Conservation (phyloP, 495 filamentous ascomycete species). For the Trichocladium uniseriatum region DNA sequence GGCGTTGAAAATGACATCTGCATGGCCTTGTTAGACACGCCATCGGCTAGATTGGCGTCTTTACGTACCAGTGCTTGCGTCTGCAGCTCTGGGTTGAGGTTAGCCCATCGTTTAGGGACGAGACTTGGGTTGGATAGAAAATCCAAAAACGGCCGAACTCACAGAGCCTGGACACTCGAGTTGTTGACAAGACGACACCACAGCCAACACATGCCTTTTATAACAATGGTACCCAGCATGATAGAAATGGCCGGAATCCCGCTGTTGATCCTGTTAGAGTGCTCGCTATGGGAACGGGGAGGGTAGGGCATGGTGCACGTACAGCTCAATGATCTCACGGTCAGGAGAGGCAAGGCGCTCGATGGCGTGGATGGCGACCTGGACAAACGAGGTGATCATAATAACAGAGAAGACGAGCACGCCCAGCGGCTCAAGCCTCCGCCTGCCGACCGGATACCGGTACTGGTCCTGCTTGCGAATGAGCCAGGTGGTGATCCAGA, state of each 20-base stretch:
- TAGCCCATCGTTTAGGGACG: slow-evolving; percentile 42
- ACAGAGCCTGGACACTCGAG: slow-evolving; percentile 75
- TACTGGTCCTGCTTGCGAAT: slow-evolving; percentile 69
- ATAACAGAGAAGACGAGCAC: slow-evolving; percentile 73
- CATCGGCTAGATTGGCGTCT: too few relatives aligned
- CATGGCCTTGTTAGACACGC: slow-evolving; percentile 19
- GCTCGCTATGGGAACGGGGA: too few relatives aligned
- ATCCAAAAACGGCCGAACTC: slow-evolving; percentile 28
- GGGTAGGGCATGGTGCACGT: not conserved
- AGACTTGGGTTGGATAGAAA: not conserved
- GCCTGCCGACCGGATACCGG: slow-evolving; percentile 74
- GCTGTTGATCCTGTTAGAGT: slow-evolving; percentile 16
- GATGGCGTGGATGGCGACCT: slow-evolving; percentile 68
- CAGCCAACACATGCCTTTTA: slow-evolving; percentile 78
- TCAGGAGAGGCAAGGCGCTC: slow-evolving; percentile 54
- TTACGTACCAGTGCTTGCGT: slow-evolving; percentile 22
- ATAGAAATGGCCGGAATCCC: slow-evolving; percentile 65
- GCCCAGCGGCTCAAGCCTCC: slow-evolving; percentile 63
- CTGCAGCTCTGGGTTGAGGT: slow-evolving; percentile 32
- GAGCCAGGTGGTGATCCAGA: slow-evolving; percentile 71
- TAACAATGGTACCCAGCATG: slow-evolving; percentile 71
- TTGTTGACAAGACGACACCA: slow-evolving; percentile 88
- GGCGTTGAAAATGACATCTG: slow-evolving; percentile 76
- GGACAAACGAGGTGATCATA: slow-evolving; percentile 81
- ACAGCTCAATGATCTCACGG: slow-evolving; percentile 61